Evolutionary conservation across 208 protist species (phyloP).

Genomic region (Crithidia expoeki): DNA sequence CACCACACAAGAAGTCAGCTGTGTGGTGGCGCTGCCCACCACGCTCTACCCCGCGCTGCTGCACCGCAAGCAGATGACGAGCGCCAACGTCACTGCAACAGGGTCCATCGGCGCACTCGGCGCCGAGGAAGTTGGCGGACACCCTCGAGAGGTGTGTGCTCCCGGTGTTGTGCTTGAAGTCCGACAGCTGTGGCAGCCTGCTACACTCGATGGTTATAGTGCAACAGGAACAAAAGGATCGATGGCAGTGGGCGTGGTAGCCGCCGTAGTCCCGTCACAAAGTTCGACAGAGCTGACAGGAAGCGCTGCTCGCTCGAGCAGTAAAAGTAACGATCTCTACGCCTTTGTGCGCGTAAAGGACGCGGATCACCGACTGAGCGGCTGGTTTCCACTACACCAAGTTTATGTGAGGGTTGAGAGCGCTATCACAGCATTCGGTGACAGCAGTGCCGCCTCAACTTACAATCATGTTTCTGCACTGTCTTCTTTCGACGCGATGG

Average conservation of each 20-base stretch:
- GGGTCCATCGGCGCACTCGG: background rate
- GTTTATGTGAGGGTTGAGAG: constrained; percentile 58
- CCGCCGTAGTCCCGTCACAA: background rate
- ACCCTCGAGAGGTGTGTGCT: constrained; percentile 8
- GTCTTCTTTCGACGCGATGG: background rate
- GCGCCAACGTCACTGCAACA: background rate
- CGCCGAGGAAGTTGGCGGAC: constrained; percentile 1
- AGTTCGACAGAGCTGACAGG: background rate
- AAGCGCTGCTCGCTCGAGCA: background rate
- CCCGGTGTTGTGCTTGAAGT: constrained; percentile 66
- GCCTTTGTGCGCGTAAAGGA: constrained; percentile 85
- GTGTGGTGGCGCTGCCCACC: constrained; percentile 16
- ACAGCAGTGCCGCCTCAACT: constrained; percentile 1
- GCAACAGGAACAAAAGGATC: background rate
- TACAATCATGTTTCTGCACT: too few species aligned
- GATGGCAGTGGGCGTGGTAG: background rate
- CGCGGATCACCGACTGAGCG: constrained; percentile 73
- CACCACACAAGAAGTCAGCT: constrained; percentile 24
- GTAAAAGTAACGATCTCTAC: background rate
- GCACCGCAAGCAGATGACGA: constrained; percentile 14
- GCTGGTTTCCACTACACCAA: constrained; percentile 65
- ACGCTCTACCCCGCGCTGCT: constrained; percentile 23
- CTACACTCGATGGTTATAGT: background rate
- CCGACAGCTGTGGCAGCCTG: constrained; percentile 57
- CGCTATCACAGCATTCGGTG: background rate